These are phyloP conservation scores for Saccharomyces pastorianus DNA, from an alignment of 1,139 yeast genomes.

Conservation along the genomic window DNA sequence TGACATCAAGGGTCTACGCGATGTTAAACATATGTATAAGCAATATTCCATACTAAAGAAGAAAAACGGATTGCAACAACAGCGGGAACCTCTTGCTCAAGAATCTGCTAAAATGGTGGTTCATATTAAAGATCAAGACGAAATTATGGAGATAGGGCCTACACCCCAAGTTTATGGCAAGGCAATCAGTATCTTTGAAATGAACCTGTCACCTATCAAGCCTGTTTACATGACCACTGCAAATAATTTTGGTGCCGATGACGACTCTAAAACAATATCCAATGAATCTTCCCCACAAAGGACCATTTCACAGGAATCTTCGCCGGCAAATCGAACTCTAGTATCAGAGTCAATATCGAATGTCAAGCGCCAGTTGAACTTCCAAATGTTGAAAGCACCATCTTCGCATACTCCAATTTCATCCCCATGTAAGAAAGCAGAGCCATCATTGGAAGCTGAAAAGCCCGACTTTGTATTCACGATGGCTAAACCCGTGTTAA, in stretches of 20 bases:
- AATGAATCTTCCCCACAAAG: neutral
- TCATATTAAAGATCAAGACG: neutral
- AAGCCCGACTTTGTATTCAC: neutral
- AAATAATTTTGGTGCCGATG: neutral
- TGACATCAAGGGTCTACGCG: constrained; percentile 24
- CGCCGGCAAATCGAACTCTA: neutral
- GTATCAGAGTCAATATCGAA: neutral
- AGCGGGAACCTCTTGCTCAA: neutral
- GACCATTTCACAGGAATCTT: neutral
- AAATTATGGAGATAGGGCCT: constrained; percentile 25
- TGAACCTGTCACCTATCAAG: constrained; percentile 27
- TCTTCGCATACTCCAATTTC: neutral
- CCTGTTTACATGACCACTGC: neutral
- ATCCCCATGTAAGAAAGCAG: neutral
- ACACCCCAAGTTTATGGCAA: constrained; percentile 32
- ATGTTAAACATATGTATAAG: constrained; percentile 25
- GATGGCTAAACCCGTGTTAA: neutral
- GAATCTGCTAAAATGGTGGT: neutral
- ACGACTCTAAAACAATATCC: neutral
- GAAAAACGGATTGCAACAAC: constrained; percentile 2
- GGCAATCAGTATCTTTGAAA: constrained; percentile 29
- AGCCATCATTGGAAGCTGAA: neutral
- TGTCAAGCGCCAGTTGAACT: neutral
- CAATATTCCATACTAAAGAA: constrained; percentile 24
- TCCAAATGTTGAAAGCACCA: neutral